These are phyloP conservation scores for Hyaloscypha hepaticicola DNA, from an alignment of 495 filamentous ascomycete species.

Conservation along the genomic window DNA sequence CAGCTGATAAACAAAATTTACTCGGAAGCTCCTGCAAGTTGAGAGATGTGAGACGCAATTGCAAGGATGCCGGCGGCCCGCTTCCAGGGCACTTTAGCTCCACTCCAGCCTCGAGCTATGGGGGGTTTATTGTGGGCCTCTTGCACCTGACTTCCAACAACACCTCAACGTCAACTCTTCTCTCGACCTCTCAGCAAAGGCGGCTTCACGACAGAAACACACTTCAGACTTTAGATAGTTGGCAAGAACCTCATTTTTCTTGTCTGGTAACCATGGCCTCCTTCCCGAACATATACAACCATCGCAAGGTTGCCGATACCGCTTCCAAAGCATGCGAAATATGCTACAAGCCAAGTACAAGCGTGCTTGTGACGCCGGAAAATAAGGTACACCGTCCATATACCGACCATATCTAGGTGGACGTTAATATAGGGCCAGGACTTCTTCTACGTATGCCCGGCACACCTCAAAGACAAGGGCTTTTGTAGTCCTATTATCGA, in stretches of 20 bases:
- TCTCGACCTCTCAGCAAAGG: not conserved
- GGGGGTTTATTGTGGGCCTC: not conserved
- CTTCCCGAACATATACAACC: constrained; percentile 79
- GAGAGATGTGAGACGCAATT: not conserved
- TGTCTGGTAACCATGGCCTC: constrained; percentile 23
- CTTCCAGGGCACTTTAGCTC: not conserved
- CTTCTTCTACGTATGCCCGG: constrained; percentile 87
- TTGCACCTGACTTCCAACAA: not conserved
- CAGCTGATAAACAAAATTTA: constrained; percentile 5
- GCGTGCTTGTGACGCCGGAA: constrained; percentile 85
- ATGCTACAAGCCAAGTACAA: constrained; percentile 85
- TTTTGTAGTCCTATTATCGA: constrained; percentile 82
- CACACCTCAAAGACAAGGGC: constrained; percentile 78
- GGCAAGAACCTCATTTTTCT: not conserved
- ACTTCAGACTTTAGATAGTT: not conserved
- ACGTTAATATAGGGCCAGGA: constrained; percentile 53
- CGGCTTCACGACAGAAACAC: not conserved
- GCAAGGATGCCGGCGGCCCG: constrained; percentile 1
- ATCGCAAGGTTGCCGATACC: constrained; percentile 84
- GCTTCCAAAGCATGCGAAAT: constrained; percentile 80
- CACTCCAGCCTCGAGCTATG: not conserved
- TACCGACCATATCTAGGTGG: not conserved
- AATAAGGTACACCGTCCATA: constrained; percentile 62
- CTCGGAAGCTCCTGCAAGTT: constrained; percentile 10
- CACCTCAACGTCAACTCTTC: not conserved